Evolutionary conservation across 129 eudicot genomes (phyloP).

Genomic region (Lactuca sativa): DNA sequence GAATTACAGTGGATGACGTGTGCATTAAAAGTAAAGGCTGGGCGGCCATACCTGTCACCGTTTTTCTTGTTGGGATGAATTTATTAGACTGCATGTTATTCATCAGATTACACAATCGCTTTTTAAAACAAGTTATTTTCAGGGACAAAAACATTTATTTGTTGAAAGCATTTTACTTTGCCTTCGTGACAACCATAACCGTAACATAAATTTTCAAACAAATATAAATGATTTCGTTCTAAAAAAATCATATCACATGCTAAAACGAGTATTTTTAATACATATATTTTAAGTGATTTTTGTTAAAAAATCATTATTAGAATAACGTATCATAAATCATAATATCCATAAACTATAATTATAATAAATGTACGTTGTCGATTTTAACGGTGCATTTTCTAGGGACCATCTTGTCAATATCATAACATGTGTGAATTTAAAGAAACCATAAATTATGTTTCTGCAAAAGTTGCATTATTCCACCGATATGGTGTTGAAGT

Average conservation of each 20-base stretch:
- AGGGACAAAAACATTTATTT: neutral
- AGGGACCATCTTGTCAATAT: conserved; percentile 4
- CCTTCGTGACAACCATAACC: neutral
- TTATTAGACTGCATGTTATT: conserved; percentile 13
- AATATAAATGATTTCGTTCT: too few relatives aligned
- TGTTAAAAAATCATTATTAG: too few relatives aligned
- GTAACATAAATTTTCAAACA: too few relatives aligned
- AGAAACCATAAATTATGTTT: conserved; percentile 5
- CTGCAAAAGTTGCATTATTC: neutral
- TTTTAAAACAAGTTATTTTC: too few relatives aligned
- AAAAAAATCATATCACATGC: too few relatives aligned
- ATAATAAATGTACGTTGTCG: neutral
- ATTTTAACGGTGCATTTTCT: neutral
- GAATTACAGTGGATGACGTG: neutral
- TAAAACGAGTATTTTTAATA: too few relatives aligned
- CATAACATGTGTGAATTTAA: conserved; percentile 17
- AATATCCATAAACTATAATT: too few relatives aligned
- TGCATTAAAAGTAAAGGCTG: conserved; percentile 20
- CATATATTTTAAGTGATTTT: too few relatives aligned
- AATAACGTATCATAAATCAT: too few relatives aligned
- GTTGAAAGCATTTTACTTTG: neutral
- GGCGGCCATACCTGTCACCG: conserved; percentile 23
- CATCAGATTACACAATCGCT: neutral
- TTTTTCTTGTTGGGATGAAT: conserved; percentile 30
- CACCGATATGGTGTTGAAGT: conserved; percentile 1